These are phyloP conservation scores for Talaromyces sp. DNA, from an alignment of 2,329 filamentous ascomycete genomes.

Conservation along the genomic window DNA sequence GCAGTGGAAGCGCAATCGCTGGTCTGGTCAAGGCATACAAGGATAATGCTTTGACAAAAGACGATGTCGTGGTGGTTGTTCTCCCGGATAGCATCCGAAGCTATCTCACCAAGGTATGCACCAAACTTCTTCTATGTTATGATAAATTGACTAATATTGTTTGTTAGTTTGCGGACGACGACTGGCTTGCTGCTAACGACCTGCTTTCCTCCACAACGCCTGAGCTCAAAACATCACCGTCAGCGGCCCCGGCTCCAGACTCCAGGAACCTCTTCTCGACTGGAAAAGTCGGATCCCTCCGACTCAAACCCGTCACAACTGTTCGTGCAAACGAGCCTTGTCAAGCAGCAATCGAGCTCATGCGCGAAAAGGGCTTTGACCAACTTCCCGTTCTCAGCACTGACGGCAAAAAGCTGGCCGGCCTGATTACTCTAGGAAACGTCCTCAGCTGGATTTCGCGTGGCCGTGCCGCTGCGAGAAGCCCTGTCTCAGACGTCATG, in stretches of 20 bases:
- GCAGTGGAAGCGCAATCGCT: conserved; percentile 85
- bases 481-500: conserved; percentile 82
- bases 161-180: conserved; percentile 80
- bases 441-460: conserved; percentile 83
- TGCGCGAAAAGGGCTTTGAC: conserved; percentile 97
- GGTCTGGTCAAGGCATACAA: conserved; percentile 71
- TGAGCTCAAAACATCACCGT: conserved; percentile 28
- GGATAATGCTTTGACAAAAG: conserved; percentile 70
- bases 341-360: conserved; percentile 87
- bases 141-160: conserved; percentile 11
- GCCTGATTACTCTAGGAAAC: conserved; percentile 91
- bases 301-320: conserved; percentile 90
- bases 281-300: conserved; percentile 74
- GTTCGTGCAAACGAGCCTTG: conserved; percentile 66
- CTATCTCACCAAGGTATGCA: conserved; percentile 80
- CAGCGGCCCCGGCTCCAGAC: conserved; percentile 28
- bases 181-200: conserved; percentile 96
- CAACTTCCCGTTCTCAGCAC: conserved; percentile 83
- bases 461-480: conserved; percentile 68
- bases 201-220: conserved; percentile 62
- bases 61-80: conserved; percentile 84
- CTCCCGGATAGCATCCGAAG: conserved; percentile 94
- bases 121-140: neutral
- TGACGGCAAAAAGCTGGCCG: conserved; percentile 68
- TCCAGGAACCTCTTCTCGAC: conserved; percentile 62